Base-by-base conservation (phyloP, 2,329 filamentous ascomycete species). In the Alternaria atra region DNA sequence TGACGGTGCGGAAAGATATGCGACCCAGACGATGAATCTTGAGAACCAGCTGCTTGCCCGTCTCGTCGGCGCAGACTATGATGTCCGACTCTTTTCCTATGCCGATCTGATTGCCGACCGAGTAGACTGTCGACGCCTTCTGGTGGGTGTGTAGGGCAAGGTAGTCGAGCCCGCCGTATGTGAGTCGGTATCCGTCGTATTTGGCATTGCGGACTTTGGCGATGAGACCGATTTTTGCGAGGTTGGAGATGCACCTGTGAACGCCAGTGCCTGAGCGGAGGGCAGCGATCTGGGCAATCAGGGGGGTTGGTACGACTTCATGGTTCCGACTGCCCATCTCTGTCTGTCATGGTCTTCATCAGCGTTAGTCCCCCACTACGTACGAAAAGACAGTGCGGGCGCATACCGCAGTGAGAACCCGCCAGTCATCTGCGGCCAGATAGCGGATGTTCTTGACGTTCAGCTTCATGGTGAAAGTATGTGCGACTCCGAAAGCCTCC, bases 1-100 rank as follows among this genome's bases (percentile, higher is more conserved):
- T 97, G 75, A 99, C 94, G 39, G 93, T 94, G 71, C 96, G 91
- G 84, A 99, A 99, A 32, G 94, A 97, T 73, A 99, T 97, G 72
- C 95, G 90, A 46, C 95, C 95, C 4, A 99, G 86, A 47, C 95
- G 89, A 81, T 99, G 95, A 73, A 99, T 97, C 83, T 99, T 99
- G 68, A 99, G 86, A 15, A 99, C 91, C 63, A 87, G 85, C 77
- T 97, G 93, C 20, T 84, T 83, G 59, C 93, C 93, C 6, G 85
- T 86, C 53, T 93, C 85, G 72, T 93, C 89, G 56, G 95, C 94
- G 50, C 97, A 94, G 59, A 98, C 90, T 79, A 96, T 91, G 75
- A 99, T 98, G 76, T 99, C 95, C 70, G 92, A 97, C 82, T 99
- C 95, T 79, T 99, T 99, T 55, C 95, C 95, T 3, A 98, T 94